Evolutionary conservation across 805 yeast genomes (phyloP), one percentile per base, ranked within the genome.

Genomic region (Schwanniomyces occidentalis): DNA sequence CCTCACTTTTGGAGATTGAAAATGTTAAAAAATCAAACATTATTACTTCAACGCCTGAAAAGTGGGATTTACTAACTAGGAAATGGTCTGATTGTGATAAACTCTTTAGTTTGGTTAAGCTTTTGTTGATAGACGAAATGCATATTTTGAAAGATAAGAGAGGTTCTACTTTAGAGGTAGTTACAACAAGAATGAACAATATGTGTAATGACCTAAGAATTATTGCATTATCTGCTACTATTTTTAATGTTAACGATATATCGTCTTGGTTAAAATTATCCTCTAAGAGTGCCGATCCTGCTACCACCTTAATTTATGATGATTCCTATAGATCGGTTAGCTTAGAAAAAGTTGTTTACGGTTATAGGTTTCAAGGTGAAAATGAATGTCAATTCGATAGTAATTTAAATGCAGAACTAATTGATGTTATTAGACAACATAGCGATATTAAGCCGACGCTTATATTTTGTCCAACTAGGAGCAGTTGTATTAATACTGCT

Each of bases 31-130:
- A n/a, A n/a, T n/a, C n/a, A n/a, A n/a, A n/a, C n/a, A n/a, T n/a
- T n/a, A n/a, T n/a, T n/a, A n/a, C n/a, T n/a, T n/a, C n/a, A n/a
- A n/a, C n/a, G n/a, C n/a, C n/a, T n/a, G n/a, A n/a, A n/a, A n/a
- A 89, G 58, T 89, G 97, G 97, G 97, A 89, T 63, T 97, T 93
- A 2, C 96, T 93, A 2, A 91, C 99, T 0, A 76, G 98, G 54
- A 93, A 93, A 54, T 82, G 90, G 24, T 82, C 75, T 46, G 97
- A 96, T 34, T 97, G 89, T 50, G 78, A 78, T 32, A 95, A 89
- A 47, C 60, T 90, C 29, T 86, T 87, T 2, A 78, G 84, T 8
- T 89, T 88, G 49, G 95, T 93, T 7, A 86, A 82, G 56, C 63
- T 93, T 9, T 64, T 93, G 38, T 86, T 93, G 40, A 90, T 93